Base-by-base conservation (phyloP, 768 basidiomycete species). In the Xerocomellus amylosporus region DNA sequence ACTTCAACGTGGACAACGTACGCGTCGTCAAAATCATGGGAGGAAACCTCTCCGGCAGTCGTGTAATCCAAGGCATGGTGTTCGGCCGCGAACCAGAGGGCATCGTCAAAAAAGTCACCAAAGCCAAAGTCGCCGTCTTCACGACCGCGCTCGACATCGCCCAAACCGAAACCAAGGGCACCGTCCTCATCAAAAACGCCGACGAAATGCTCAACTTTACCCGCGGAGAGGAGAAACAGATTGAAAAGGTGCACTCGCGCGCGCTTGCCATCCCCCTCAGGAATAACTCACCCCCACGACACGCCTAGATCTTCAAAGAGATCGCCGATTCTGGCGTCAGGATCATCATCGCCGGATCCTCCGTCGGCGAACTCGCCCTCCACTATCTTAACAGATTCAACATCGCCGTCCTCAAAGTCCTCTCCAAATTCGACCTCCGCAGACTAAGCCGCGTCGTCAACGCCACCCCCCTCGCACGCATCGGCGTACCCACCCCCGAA, bases 21-120 rank as follows among this genome's bases (percentile, higher is more conserved):
- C 86, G 97, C 10, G 96, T 99, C 24, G 97, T 99, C 64, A 99
- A 98, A 75, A 98, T 99, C 58, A 88, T 99, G 84, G 97, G 97
- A 52, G 92, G 97, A 31, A 89, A 81, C 64, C 74, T 99, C n/a
- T 71, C 84, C 4, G 81, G 78, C 22, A 96, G 93, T 73, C 84
- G 80, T 52, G 95, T 99, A 6, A 89, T 99, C 6, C 84, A 90
- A 59, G 97, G 97, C 47, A 99, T 99, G 97, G 97, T 99, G 0
- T 98, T 98, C 60, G 93, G 93, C 36, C 80, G 94, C 43, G 93
- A 97, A 73, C 92, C 97, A 0, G 97, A 99, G 73, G 93, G 93
- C 47, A 78, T 82, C 46, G 69, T 97, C 52, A 94, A 93, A 75
- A 93, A 93, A 65, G 86, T 83, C 9, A 76, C 75, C 47, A 87